A percentile compares a stretch with the other conserved stretches of the same genome.
Conservation (phyloP, 2,329 filamentous ascomycete species). For the Conoideocrella luteorostrata region DNA sequence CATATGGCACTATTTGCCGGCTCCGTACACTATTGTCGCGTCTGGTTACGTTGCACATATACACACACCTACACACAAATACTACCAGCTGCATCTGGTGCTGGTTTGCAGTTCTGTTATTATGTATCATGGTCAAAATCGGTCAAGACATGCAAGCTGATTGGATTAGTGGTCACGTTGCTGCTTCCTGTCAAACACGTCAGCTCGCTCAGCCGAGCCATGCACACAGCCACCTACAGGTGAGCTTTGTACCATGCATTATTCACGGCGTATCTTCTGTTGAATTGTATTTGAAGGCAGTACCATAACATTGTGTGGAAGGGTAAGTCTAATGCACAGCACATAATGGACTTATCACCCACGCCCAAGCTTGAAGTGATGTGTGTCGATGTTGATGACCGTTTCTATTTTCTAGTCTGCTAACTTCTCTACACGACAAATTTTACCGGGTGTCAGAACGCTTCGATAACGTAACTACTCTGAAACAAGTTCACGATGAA, state of each 20-base stretch:
- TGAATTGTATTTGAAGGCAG: neutral
- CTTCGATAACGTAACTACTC: too few relatives aligned
- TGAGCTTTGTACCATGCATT: too few relatives aligned
- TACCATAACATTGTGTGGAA: neutral
- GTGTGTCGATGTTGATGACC: too few relatives aligned
- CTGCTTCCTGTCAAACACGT: neutral
- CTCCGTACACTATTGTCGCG: conserved; percentile 1
- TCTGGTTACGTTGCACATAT: conserved; percentile 2
- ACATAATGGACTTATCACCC: neutral
- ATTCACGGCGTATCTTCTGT: too few relatives aligned
- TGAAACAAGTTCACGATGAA: too few relatives aligned
- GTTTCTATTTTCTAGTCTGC: too few relatives aligned
- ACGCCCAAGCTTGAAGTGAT: too few relatives aligned
- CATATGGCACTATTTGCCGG: too few relatives aligned
- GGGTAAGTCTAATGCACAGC: neutral
- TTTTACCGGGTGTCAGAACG: too few relatives aligned
- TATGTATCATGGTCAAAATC: conserved; percentile 13
- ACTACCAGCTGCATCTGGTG: neutral
- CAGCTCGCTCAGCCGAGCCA: too few relatives aligned
- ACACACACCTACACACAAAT: conserved; percentile 2
- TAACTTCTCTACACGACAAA: too few relatives aligned
- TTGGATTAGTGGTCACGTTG: conserved; percentile 13
- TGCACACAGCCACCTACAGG: too few relatives aligned
- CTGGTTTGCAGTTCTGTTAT: neutral
- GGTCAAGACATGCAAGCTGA: conserved; percentile 19